A percentile compares a stretch with the other conserved stretches of the same genome.
phyloP scores from a whole-genome alignment of 768 basidiomycete genomes.

The Leccinum variicolor region DNA sequence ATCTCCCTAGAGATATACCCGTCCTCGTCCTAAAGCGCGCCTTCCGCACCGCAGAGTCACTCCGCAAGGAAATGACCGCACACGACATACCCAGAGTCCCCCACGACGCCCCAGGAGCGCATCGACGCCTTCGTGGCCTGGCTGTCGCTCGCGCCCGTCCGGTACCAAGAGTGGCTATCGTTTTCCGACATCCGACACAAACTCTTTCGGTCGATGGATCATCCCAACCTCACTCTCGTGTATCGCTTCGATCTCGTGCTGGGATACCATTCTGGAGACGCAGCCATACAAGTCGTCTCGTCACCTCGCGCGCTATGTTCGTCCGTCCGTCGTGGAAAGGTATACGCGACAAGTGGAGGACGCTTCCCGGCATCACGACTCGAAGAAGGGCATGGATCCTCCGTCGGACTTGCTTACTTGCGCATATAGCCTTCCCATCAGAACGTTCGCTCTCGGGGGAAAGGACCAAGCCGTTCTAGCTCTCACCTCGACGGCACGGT shows the following conservation, averaged over 20 bases:
- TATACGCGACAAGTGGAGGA: slow-evolving; percentile 37
- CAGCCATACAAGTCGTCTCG: slow-evolving; percentile 24
- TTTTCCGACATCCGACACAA: slow-evolving; percentile 31
- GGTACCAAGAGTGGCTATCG: slow-evolving; percentile 10
- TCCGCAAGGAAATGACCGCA: slow-evolving; percentile 32
- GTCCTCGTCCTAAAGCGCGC: slow-evolving; percentile 21
- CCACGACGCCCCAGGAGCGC: slow-evolving; percentile 10
- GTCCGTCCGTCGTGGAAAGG: slow-evolving; percentile 27
- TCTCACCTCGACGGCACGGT: slow-evolving; percentile 37
- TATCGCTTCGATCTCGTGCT: slow-evolving; percentile 36
- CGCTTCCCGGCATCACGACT: slow-evolving; percentile 9
- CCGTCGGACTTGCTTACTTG: slow-evolving; percentile 6
- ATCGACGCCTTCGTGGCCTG: slow-evolving; percentile 32
- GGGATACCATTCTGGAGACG: slow-evolving; percentile 25
- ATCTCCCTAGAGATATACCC: too few species aligned
- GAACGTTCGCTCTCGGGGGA: slow-evolving; percentile 33
- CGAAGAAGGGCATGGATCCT: neutral
- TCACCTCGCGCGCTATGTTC: slow-evolving; percentile 43
- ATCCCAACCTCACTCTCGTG: slow-evolving; percentile 35
- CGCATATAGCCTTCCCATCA: slow-evolving; percentile 38
- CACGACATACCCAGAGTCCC: slow-evolving; percentile 38
- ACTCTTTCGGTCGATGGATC: slow-evolving; percentile 26
- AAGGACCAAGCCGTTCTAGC: slow-evolving; percentile 40
- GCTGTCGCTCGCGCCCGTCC: slow-evolving; percentile 42
- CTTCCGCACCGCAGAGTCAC: slow-evolving; percentile 15